phyloP scores from a whole-genome alignment of 2,329 filamentous ascomycete genomes.

The Hirsutella minnesotensis region DNA sequence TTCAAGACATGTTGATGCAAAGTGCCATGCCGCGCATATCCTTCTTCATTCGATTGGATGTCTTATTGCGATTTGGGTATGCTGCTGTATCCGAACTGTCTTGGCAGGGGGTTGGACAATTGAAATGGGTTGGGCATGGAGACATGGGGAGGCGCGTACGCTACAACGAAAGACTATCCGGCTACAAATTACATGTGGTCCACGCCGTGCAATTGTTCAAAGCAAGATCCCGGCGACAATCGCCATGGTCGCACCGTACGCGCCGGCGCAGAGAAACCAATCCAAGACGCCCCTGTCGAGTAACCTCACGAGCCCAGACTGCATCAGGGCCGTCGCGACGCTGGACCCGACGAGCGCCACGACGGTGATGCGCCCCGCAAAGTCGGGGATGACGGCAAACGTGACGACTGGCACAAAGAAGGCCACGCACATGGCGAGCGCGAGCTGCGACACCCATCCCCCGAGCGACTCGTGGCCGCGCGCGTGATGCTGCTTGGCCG shows the following conservation, averaged over 20 bases:
- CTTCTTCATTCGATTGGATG: too few relatives aligned
- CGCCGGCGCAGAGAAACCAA: constrained; percentile 14
- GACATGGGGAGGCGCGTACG: too few relatives aligned
- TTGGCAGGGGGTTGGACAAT: too few relatives aligned
- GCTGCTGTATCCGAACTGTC: too few relatives aligned
- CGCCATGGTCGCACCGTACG: constrained; percentile 25
- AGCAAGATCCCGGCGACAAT: constrained; percentile 1
- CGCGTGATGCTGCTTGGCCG: not conserved
- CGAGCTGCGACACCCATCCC: constrained; percentile 2
- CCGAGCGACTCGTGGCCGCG: not conserved
- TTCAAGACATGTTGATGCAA: too few relatives aligned
- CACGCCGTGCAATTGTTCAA: too few relatives aligned
- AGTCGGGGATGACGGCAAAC: constrained; percentile 44
- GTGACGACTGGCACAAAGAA: constrained; percentile 46
- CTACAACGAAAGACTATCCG: too few relatives aligned
- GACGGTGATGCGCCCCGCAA: constrained; percentile 45
- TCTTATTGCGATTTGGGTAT: too few relatives aligned
- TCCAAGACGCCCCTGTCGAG: constrained; percentile 9
- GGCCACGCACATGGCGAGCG: constrained; percentile 12
- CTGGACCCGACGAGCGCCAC: constrained; percentile 39
- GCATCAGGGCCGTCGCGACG: constrained; percentile 19
- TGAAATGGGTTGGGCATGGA: too few relatives aligned
- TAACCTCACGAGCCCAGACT: constrained; percentile 12
- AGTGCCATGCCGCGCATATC: too few relatives aligned
- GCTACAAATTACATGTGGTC: too few relatives aligned